phyloP scores from a whole-genome alignment of 768 basidiomycete genomes.

The Calvatia gigantea region DNA sequence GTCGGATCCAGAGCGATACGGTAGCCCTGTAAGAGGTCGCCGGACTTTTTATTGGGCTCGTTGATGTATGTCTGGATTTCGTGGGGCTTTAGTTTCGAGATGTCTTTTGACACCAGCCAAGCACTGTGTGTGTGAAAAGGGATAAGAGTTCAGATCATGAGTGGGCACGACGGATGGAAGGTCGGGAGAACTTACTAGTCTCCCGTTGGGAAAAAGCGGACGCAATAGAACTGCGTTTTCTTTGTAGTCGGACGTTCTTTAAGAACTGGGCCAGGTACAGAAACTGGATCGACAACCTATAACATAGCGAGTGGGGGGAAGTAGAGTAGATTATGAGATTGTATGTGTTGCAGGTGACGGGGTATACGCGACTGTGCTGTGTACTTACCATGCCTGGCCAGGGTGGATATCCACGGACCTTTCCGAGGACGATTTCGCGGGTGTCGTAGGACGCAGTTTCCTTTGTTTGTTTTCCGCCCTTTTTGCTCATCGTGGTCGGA shows the following conservation, averaged over 20 bases:
- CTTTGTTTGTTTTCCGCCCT: slow-evolving; percentile 50
- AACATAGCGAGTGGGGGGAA: slow-evolving; percentile 8
- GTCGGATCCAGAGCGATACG: slow-evolving; percentile 62
- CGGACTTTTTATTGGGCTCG: slow-evolving; percentile 72
- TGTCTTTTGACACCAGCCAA: slow-evolving; percentile 81
- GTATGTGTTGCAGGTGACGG: too few species aligned
- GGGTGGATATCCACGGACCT: slow-evolving; percentile 89
- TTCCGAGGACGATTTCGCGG: slow-evolving; percentile 87
- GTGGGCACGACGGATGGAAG: not conserved
- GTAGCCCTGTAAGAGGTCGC: slow-evolving; percentile 75
- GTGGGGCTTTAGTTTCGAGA: slow-evolving; percentile 69
- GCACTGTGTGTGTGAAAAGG: slow-evolving; percentile 55
- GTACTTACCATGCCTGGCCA: slow-evolving; percentile 97
- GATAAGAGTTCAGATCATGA: slow-evolving; percentile 5
- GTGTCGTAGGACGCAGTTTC: slow-evolving; percentile 51
- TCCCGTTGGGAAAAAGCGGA: slow-evolving; percentile 88
- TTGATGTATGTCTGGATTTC: slow-evolving; percentile 84
- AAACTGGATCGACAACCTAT: slow-evolving; percentile 78
- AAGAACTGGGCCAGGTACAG: slow-evolving; percentile 55
- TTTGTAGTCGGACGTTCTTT: slow-evolving; percentile 71
- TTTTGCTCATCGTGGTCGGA: slow-evolving; percentile 44
- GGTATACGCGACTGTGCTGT: slow-evolving; percentile 24
- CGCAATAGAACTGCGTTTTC: slow-evolving; percentile 65
- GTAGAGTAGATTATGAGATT: slow-evolving; percentile 14
- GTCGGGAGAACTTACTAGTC: slow-evolving; percentile 85